Evolutionary conservation across 139 green algal genomes (phyloP).

Genomic region (Desmodesmus armatus): DNA sequence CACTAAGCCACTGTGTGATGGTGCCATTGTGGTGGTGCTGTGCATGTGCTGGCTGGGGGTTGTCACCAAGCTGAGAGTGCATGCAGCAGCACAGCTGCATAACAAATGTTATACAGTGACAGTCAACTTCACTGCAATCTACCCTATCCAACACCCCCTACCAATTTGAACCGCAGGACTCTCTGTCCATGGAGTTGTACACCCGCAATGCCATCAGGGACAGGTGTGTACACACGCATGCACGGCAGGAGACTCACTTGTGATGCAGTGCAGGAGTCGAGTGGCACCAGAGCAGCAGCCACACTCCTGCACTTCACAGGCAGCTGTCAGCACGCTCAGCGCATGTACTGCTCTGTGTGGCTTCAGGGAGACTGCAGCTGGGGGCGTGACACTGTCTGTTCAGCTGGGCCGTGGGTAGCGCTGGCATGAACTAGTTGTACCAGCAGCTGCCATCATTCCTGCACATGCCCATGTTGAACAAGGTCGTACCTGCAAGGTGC

Average conservation of each 20-base stretch:
- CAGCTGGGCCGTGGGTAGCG: neutral
- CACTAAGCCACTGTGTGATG: neutral
- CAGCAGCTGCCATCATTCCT: neutral
- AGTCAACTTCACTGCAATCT: no score
- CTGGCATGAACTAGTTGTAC: neutral
- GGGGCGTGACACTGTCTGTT: neutral
- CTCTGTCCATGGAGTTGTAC: conserved; percentile 74
- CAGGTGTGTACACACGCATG: conserved; percentile 46
- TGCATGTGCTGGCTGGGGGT: neutral
- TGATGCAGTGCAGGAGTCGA: neutral
- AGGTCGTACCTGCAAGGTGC: no score
- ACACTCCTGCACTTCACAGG: neutral
- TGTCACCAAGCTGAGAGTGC: no score
- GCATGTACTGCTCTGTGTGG: neutral
- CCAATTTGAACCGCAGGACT: no score
- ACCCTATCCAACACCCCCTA: no score
- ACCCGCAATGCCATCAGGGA: conserved; percentile 70
- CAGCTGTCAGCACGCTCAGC: neutral
- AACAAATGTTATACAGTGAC: no score
- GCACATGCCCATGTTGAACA: neutral
- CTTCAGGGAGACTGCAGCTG: neutral
- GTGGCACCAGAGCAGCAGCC: neutral
- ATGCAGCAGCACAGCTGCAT: conserved; percentile 36
- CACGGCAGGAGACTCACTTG: neutral
- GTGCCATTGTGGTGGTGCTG: neutral